Base-by-base conservation (phyloP, 306 rosid genomes). In the Quercus agrifolia region DNA sequence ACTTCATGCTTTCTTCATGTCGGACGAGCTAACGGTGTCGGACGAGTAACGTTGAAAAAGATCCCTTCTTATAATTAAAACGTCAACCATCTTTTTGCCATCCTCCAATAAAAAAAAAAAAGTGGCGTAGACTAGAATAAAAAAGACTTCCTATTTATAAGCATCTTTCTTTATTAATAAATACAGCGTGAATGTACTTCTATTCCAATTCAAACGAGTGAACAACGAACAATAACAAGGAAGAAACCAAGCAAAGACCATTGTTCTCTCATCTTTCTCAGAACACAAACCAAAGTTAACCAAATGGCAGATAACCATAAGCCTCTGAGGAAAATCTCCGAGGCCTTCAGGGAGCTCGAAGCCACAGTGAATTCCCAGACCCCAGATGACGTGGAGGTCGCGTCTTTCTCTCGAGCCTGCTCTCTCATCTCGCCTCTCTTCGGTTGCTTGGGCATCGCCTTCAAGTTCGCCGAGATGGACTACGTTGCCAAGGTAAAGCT, bases 391-490 rank as follows among this genome's bases (percentile, higher is more conserved):
- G 75, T 95, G 12, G 89, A 90, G 55, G 84, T 93, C 30, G 94
- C 87, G 62, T 80, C 91, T 2, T 95, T 95, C 87, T 87, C 96
- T 1, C 82, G 17, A 3, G 99, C 99, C 6, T 95, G 98, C 73
- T 80, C 99, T 61, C 91, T 85, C 31, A 80, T 95, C 35, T 95
- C 98, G 14, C 98, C 99, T 74, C 96, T 95, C 74, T 91, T 95
- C 68, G 93, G 91, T 11, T 95, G 88, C 84, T 79, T 95, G 70
- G 99, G 99, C 51, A 84, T 95, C 56, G 99, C 99, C 38, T 95
- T 95, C 91, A 95, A 90, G 86, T 95, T 95, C 70, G 99, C 99
- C 28, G 99, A 95, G 85, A 92, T 33, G 70, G 99, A 95, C 84
- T 95, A 87, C 64, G 96, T 90, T 41, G 83, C 92, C 81, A 95